Base-by-base conservation (phyloP, 106 monocot genomes). In the Dioscorea alata region DNA sequence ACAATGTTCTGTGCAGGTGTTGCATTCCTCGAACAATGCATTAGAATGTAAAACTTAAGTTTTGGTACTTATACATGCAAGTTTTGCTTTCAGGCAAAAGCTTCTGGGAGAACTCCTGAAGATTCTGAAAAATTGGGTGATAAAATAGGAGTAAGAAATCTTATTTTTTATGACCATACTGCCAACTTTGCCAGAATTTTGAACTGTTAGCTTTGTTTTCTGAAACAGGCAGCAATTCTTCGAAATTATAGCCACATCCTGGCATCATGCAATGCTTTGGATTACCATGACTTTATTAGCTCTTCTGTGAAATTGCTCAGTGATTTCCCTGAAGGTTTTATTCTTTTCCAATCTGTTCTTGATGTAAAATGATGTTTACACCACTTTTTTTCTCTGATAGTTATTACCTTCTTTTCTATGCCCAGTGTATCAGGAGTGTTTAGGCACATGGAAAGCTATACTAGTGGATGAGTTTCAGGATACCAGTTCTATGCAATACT, bases 391-490 rank as follows among this genome's bases (percentile, higher is more conserved):
- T 42, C 10, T n/a, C 42, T 42, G 42, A 42, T 42, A 42, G 42
- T 0, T 42, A 6, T 8, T 6, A 42, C 42, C 42, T 8, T 42
- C 42, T 42, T 42, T 42, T 70, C 17, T 50, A 22, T 17, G 34
- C 75, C 8, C 68, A 96, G 95, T 96, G 62, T 79, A 66, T 64
- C 71, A 79, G 68, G 82, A 82, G 52, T 96, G 91, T 67, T 57
- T 72, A 61, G 72, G 81, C 48, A 79, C 34, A 67, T 96, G 95
- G 95, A 85, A 83, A 69, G 91, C 95, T 22, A 82, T 96, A 58
- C 84, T 96, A 22, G 91, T 96, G 22, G 95, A 96, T 84, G 95
- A 96, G 75, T 96, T 96, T 85, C 95, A 96, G 70, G 95, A 96
- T 67, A 96, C 95, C 49, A 96, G 91, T 78, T 84, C 86, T 48